A percentile compares a stretch with the other conserved stretches of the same genome.
These are phyloP conservation scores for Leptographium galeiforme DNA, from an alignment of 2,329 filamentous ascomycete species.

Conservation along the genomic window DNA sequence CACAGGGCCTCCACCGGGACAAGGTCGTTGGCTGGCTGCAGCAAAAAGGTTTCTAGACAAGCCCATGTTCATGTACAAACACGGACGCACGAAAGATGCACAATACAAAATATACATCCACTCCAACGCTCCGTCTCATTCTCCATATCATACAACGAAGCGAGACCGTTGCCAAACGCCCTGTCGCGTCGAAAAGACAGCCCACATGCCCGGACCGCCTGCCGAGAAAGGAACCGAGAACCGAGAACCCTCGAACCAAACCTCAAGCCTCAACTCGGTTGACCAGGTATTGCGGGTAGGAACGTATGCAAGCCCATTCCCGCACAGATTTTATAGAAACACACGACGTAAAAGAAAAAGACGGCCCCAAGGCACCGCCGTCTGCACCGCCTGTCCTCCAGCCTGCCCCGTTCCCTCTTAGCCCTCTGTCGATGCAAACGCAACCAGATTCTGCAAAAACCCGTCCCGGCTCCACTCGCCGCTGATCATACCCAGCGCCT, in stretches of 20 bases:
- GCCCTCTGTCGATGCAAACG: constrained; percentile 41
- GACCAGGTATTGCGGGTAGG: no score
- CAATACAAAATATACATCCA: neutral
- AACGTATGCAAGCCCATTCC: no score
- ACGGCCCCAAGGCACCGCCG: no score
- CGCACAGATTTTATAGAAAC: neutral
- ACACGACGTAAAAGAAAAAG: neutral
- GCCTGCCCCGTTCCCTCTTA: constrained; percentile 1
- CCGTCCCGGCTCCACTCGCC: constrained; percentile 49
- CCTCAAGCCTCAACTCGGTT: no score
- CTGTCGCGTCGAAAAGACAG: no score
- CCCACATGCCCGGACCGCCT: no score
- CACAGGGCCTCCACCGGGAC: constrained; percentile 7
- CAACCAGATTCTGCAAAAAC: constrained; percentile 55
- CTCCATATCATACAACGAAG: no score
- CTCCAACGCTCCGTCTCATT: no score
- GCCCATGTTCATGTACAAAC: neutral
- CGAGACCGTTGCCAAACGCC: no score
- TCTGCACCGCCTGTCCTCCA: neutral
- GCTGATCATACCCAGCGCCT: constrained; percentile 51
- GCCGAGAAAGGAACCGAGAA: no score
- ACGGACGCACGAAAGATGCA: neutral
- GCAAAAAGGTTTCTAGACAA: constrained; percentile 9
- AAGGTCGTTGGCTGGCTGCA: constrained; percentile 10
- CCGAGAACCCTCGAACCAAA: no score